Evolutionary conservation across 305 asterid genomes (phyloP), one percentile per base, ranked within the genome.

Genomic region (Fraxinus platypoda): DNA sequence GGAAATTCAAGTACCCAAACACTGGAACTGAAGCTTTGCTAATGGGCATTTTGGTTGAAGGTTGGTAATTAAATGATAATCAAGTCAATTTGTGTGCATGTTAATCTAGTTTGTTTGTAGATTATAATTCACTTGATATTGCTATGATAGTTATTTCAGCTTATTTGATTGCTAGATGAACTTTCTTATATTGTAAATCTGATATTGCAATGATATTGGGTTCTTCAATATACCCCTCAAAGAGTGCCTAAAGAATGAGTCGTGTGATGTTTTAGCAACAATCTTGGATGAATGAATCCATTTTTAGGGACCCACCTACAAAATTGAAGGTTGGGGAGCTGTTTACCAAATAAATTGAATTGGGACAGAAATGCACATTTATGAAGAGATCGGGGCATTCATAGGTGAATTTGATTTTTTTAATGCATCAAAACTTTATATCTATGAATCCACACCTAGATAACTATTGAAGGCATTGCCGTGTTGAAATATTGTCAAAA

Each of bases 41-140:
- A 43, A 90, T 94, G 97, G 97, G 98, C 81, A 93, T 94, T 86
- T 82, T 94, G 88, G 89, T 95, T 76, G 98, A 95, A 91, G 97
- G 97, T 95, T 76, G 80, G 85, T 73, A 9, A 70, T 89, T 81
- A 46, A 66, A 49, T 70, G 25, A 64, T 54, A 83, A 72, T 15
- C 8, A 70, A 70, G 38, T 88, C 19, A 80, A 66, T 77, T 80
- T n/a, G 33, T 28, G 71, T 28, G 77, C 8, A 37, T 35, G 34
- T 9, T 13, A n/a, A 70, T 78, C 64, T 28, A 59, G 59, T 46
- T 46, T 77, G 71, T 66, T 80, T 84, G 66, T 74, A 80, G 84
- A 81, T 79, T 80, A 30, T 54, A 70, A 33, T 72, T 33, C 28
- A 72, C 26, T 72, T 72, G 23, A 38, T 28, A 70, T 31, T 70